A percentile compares a stretch with the other conserved stretches of the same genome.
phyloP scores from a whole-genome alignment of 768 basidiomycete species.

The Boletellus sp. region DNA sequence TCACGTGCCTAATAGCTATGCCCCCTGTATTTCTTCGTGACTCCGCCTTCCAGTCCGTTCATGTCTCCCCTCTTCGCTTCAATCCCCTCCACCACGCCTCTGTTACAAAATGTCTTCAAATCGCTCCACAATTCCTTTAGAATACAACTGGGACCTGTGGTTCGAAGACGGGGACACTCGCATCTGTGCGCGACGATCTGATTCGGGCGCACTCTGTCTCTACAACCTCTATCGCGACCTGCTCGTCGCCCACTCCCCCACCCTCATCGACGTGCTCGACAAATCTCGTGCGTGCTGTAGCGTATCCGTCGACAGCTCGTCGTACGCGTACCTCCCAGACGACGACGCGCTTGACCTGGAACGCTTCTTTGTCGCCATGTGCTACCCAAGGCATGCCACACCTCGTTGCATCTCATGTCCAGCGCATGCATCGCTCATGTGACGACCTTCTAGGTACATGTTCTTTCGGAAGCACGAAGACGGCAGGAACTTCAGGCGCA shows the following conservation, averaged over 20 bases:
- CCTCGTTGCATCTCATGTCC: too few species aligned
- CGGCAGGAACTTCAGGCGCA: background rate
- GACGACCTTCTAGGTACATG: background rate
- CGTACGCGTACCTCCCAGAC: constrained; percentile 1
- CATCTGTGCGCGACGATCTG: constrained; percentile 5
- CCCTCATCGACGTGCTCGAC: background rate
- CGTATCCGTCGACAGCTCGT: background rate
- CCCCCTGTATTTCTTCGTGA: too few species aligned
- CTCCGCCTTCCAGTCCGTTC: too few species aligned
- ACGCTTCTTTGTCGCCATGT: constrained; percentile 1
- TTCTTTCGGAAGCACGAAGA: constrained; percentile 1
- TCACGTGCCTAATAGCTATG: too few species aligned
- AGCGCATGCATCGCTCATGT: background rate
- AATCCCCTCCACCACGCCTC: too few species aligned
- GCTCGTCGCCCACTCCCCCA: constrained; percentile 1
- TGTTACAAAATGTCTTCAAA: background rate
- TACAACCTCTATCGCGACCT: constrained; percentile 7
- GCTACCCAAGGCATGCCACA: constrained; percentile 2
- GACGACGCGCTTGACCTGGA: constrained; percentile 6
- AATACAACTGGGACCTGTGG: constrained; percentile 2
- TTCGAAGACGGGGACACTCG: constrained; percentile 5
- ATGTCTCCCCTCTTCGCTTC: too few species aligned
- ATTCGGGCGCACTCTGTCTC: constrained; percentile 2
- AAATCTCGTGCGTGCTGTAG: background rate
- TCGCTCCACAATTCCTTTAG: background rate